These are phyloP conservation scores for Aspergillaceae sp. DNA, from an alignment of 2,329 filamentous ascomycete genomes.

Conservation along the genomic window DNA sequence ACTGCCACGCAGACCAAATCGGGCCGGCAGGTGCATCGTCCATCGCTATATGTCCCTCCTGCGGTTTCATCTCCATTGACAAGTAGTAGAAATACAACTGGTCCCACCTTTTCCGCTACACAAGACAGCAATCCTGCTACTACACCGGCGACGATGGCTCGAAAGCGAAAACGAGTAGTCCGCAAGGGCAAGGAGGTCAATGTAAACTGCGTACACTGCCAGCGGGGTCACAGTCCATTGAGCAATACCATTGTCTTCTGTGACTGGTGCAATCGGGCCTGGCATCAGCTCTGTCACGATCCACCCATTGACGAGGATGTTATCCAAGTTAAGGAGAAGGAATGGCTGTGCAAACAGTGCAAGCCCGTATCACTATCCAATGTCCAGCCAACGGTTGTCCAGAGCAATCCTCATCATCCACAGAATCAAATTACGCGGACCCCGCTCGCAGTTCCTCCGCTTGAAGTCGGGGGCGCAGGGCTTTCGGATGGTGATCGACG, in stretches of 20 bases:
- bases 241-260: constrained; percentile 79
- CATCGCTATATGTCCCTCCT: constrained; percentile 50
- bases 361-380: constrained; percentile 40
- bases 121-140: constrained; percentile 7
- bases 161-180: constrained; percentile 50
- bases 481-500: constrained; percentile 45
- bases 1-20: constrained; percentile 64
- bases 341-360: constrained; percentile 65
- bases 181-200: constrained; percentile 37
- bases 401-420: constrained; percentile 16
- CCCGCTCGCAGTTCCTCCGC: constrained; percentile 9
- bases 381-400: constrained; percentile 29
- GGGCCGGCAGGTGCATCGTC: constrained; percentile 60
- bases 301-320: constrained; percentile 64
- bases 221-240: constrained; percentile 60
- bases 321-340: constrained; percentile 55
- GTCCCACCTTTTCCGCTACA: not conserved
- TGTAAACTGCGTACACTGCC: constrained; percentile 61
- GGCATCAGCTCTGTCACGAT: constrained; percentile 75
- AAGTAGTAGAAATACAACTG: constrained; percentile 11
- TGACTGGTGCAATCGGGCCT: constrained; percentile 68
- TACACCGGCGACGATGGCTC: constrained; percentile 19
- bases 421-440: constrained; percentile 5
- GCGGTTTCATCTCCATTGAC: constrained; percentile 28
- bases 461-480: constrained; percentile 20